These are phyloP conservation scores for Globisporangium abappressorium DNA, from an alignment of 352 stramenopile genomes.

Conservation along the genomic window DNA sequence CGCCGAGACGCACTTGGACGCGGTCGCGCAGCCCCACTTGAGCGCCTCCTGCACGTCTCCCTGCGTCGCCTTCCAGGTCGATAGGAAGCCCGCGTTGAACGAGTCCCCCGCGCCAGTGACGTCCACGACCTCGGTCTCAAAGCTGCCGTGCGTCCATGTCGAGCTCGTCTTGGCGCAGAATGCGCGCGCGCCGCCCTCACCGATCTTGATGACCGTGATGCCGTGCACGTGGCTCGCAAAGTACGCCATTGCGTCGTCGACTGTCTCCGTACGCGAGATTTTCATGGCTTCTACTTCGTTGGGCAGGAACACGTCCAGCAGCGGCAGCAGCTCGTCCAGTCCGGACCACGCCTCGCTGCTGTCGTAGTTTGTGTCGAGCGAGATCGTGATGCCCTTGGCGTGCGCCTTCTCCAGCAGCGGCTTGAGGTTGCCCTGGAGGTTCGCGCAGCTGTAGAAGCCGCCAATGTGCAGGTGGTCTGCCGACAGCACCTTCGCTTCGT, in stretches of 20 bases:
- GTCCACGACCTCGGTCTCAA: conserved; percentile 61
- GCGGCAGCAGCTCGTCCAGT: conserved; percentile 54
- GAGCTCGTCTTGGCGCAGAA: conserved; percentile 39
- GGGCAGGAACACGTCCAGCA: conserved; percentile 80
- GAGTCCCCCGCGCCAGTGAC: conserved; percentile 80
- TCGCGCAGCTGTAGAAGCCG: conserved; percentile 77
- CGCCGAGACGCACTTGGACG: conserved; percentile 51
- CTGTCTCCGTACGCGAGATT: conserved; percentile 39
- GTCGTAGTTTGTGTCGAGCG: conserved; percentile 86
- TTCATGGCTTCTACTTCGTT: conserved; percentile 83
- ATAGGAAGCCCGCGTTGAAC: conserved; percentile 84
- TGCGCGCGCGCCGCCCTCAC: conserved; percentile 53
- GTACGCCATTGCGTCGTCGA: conserved; percentile 56
- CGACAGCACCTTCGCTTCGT: conserved; percentile 49
- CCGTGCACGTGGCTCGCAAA: conserved; percentile 41
- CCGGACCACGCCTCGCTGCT: conserved; percentile 59
- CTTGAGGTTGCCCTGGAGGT: conserved; percentile 56
- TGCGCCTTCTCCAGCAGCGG: conserved; percentile 53
- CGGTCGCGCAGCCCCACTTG: conserved; percentile 64
- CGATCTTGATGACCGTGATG: conserved; percentile 72
- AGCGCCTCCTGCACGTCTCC: conserved; percentile 47
- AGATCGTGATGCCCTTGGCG: conserved; percentile 65
- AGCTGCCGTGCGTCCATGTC: conserved; percentile 47
- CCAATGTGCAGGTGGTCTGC: conserved; percentile 76
- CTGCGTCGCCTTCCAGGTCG: conserved; percentile 59